Base-by-base conservation (phyloP, 345 rosid species). In the Stellera chamaejasme region DNA sequence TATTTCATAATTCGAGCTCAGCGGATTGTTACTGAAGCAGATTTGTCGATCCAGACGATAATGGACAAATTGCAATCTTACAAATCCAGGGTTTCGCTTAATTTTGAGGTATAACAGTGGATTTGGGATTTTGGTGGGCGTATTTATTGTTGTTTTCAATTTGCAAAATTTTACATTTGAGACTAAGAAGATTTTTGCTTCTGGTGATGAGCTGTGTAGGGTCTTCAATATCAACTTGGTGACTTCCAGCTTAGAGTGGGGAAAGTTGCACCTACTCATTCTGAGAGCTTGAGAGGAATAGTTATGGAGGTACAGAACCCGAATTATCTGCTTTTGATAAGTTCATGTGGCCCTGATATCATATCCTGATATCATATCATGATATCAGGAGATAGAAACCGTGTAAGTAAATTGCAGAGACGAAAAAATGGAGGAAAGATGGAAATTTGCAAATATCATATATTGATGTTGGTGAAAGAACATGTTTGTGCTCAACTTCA, bases 51-150 rank as follows among this genome's bases (percentile, higher is more conserved):
- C 67, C 96, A 86, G 59, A 65, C 66, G 47, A 88, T 88, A 27
- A 92, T 92, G 98, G 98, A 92, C 83, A 92, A 86, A 64, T 75
- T 92, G 73, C 97, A 92, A 58, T 88, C 96, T 56, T 88, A 86
- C 67, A 88, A 81, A 70, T 81, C 92, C 0, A 82, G 87, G 54
- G 77, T 86, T 8, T 81, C 93, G 0, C 85, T 92, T 51, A 74
- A 75, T 57, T 81, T 84, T 55, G 98, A 92, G 85, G 89, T 87
- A 61, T 62, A 43, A 2, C 4, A 4, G 10, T 26, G 16, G 4
- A 43, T 55, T 13, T 3, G 16, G 9, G 44, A 11, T 25, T 5
- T 32, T 27, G 52, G 52, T 49, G 5, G 23, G 39, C 39, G 5
- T 32, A 32, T 32, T 32, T 4, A 8, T 4, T 32, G 39, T 32